Evolutionary conservation across 164 flowering plant species (phyloP), one percentile per base, ranked within the genome.

Genomic region (Amborella trichopoda): DNA sequence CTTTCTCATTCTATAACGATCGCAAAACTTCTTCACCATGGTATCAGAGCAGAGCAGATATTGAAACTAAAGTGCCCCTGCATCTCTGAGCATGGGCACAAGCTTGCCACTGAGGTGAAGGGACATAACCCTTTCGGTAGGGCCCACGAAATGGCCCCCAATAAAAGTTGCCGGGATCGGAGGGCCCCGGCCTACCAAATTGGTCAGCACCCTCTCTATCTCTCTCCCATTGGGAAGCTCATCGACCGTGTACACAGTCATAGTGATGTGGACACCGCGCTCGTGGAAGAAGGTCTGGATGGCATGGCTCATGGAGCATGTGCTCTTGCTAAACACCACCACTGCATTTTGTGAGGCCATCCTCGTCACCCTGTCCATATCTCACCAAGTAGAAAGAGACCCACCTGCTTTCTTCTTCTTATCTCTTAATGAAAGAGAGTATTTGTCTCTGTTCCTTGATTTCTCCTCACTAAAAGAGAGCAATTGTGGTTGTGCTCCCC

Each of bases 301-400:
- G 2, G 93, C 72, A 49, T 87, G 79, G 58, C 76, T 75, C 64
- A 87, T 56, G 70, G 90, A 81, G 38, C 94, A 83, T 3, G 85
- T 61, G 68, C 80, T 83, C 68, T 72, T 80, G 72, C 83, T 83
- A 71, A 87, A 87, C 12, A 87, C 75, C 62, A 83, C 75, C 21
- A 87, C 75, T 2, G 81, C 83, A 36, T 70, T 75, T 59, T 73
- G 78, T 14, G 77, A 60, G 0, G 72, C 61, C 66, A 83, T 39
- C 19, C 25, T 45, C 53, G 14, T 11, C 23, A 63, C 56, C 30
- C 49, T 49, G 23, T 63, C 68, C 68, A 62, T 55, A 6, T 16
- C 6, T n/a, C n/a, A n/a, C n/a, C n/a, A n/a, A n/a, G n/a, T n/a
- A n/a, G n/a, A n/a, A n/a, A n/a, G n/a, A n/a, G n/a, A n/a, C n/a